Conservation (phyloP, 192 early-diverging fungal species). For the Coemansia sp. region DNA sequence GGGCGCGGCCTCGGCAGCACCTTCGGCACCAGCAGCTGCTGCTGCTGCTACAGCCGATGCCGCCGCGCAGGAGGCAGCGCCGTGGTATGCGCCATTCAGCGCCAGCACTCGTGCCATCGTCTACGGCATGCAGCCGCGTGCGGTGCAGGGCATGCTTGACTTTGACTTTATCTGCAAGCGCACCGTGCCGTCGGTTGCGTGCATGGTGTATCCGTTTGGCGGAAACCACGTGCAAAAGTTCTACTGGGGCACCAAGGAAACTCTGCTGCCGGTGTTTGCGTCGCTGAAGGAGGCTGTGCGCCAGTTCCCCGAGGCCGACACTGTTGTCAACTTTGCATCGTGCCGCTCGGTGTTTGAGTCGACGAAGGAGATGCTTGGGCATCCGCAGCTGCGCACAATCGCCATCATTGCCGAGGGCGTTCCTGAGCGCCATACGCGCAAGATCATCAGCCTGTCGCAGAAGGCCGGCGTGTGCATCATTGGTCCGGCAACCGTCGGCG, state of each 20-base stretch:
- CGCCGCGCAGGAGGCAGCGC: conserved; percentile 35
- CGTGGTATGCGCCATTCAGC: conserved; percentile 79
- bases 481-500: conserved; percentile 98
- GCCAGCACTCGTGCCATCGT: conserved; percentile 85
- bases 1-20: background rate
- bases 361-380: conserved; percentile 82
- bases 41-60: conserved; percentile 48
- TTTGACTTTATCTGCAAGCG: conserved; percentile 99
- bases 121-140: conserved; percentile 99
- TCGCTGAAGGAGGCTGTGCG: conserved; percentile 78
- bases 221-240: conserved; percentile 99
- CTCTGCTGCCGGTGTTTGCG: conserved; percentile 91
- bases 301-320: conserved; percentile 90
- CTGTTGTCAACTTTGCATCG: conserved; percentile 97
- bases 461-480: conserved; percentile 82
- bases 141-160: conserved; percentile 99
- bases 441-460: conserved; percentile 83
- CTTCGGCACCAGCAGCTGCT: conserved; percentile 28
- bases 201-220: conserved; percentile 99
- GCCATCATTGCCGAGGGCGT: conserved; percentile 99
- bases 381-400: conserved; percentile 87
- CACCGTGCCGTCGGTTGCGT: conserved; percentile 85
- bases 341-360: conserved; percentile 93
- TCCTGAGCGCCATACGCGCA: conserved; percentile 92
- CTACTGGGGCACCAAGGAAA: conserved; percentile 99